Percentiles rank a stretch among this genome's conserved stretches.
phyloP scores from a whole-genome alignment of 2,329 filamentous ascomycete genomes.

The Fusarium floridanum region DNA sequence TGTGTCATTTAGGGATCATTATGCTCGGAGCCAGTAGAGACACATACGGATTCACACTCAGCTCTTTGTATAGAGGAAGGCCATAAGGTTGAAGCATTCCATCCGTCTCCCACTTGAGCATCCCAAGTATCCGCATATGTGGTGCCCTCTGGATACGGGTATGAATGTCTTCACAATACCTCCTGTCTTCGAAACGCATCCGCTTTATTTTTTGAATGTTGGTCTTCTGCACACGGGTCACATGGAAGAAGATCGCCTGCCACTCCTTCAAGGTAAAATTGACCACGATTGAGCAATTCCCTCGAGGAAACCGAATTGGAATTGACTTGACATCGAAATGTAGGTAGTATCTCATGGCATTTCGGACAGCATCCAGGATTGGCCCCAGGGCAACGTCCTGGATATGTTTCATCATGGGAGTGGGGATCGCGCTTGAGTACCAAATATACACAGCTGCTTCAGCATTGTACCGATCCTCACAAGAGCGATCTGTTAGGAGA shows the following conservation, averaged over 20 bases:
- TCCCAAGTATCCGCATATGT: slow-evolving; percentile 19
- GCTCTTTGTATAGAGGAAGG: slow-evolving; percentile 31
- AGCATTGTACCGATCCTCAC: slow-evolving; percentile 33
- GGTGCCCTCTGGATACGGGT: slow-evolving; percentile 33
- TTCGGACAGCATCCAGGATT: neutral
- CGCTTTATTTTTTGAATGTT: neutral
- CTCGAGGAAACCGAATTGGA: slow-evolving; percentile 4
- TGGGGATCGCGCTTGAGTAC: slow-evolving; percentile 44
- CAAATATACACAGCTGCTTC: slow-evolving; percentile 44
- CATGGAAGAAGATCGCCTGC: neutral
- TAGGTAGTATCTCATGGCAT: neutral
- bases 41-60: slow-evolving; percentile 41
- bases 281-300: slow-evolving; percentile 2
- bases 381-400: slow-evolving; percentile 8
- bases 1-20: too few relatives aligned
- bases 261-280: slow-evolving; percentile 20
- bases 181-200: slow-evolving; percentile 13
- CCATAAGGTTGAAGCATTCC: slow-evolving; percentile 43
- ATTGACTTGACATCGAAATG: neutral
- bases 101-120: slow-evolving; percentile 38
- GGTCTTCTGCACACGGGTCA: neutral
- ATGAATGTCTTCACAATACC: slow-evolving; percentile 9
- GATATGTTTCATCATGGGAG: slow-evolving; percentile 17
- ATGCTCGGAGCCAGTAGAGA: neutral
- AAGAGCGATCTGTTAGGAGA: slow-evolving; percentile 17